phyloP scores from a whole-genome alignment of 257 asterid species.

The Salvia hispanica region DNA sequence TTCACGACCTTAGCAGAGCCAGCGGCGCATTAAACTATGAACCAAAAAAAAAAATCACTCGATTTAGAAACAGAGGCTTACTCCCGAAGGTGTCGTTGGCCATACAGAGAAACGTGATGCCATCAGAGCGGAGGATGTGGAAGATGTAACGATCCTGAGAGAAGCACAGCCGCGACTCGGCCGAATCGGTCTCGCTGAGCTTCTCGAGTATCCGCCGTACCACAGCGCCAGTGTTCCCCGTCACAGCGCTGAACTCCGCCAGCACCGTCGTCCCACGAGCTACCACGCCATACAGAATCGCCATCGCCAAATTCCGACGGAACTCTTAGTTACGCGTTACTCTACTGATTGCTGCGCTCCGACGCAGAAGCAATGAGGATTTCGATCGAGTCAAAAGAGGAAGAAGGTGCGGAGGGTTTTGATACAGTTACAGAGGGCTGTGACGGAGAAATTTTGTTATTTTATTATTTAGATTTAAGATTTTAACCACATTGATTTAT shows the following conservation, averaged over 20 bases:
- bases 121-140: conserved; percentile 86
- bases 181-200: conserved; percentile 54
- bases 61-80: conserved; percentile 34
- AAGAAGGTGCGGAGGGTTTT: conserved; percentile 22
- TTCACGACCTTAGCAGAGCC: conserved; percentile 9
- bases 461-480: too few species aligned
- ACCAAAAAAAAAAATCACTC: neutral
- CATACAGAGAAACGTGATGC: conserved; percentile 93
- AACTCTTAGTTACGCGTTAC: neutral
- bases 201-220: conserved; percentile 91
- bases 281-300: conserved; percentile 88
- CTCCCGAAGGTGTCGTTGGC: conserved; percentile 96
- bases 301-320: conserved; percentile 48
- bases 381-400: conserved; percentile 24
- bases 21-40: conserved; percentile 30
- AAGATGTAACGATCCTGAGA: conserved; percentile 97
- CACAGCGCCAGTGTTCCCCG: conserved; percentile 94
- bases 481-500: too few species aligned
- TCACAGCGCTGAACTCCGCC: conserved; percentile 96
- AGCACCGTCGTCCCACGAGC: conserved; percentile 94
- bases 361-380: conserved; percentile 1
- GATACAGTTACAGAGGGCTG: conserved; percentile 18
- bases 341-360: neutral
- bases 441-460: neutral
- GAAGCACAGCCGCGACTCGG: conserved; percentile 88